A percentile compares a stretch with the other conserved stretches of the same genome.
These are phyloP conservation scores for Barbarea vulgaris DNA, from an alignment of 345 rosid genomes.

Conservation along the genomic window DNA sequence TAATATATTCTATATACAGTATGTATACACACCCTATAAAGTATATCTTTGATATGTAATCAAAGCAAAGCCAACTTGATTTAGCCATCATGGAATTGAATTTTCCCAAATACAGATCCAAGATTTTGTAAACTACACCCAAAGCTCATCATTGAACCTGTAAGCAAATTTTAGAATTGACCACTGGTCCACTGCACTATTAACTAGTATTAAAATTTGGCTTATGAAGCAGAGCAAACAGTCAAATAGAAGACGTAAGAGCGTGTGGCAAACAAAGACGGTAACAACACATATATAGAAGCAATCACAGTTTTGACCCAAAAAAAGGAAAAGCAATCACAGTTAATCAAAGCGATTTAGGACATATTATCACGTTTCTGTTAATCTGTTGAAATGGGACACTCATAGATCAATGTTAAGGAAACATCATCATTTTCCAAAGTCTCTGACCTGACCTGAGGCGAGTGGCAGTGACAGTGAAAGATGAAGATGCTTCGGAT, in stretches of 20 bases:
- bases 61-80: slow-evolving; percentile 20
- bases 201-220: not conserved
- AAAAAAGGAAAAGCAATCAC: not conserved
- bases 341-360: not conserved
- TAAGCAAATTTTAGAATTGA: not conserved
- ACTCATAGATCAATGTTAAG: not conserved
- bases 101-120: slow-evolving; percentile 21
- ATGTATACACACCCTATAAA: not conserved
- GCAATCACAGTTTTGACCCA: not conserved
- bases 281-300: not conserved
- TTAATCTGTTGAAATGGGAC: not conserved
- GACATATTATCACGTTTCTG: not conserved
- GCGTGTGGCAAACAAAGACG: not conserved
- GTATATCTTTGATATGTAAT: not conserved
- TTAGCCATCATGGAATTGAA: not conserved
- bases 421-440: not conserved
- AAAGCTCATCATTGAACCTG: slow-evolving; percentile 6
- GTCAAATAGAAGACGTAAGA: not conserved
- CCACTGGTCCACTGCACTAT: not conserved
- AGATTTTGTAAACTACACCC: slow-evolving; percentile 15
- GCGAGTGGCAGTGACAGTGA: not conserved
- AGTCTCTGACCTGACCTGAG: slow-evolving; percentile 6
- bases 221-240: not conserved
- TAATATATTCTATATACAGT: not conserved
- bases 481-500: slow-evolving; percentile 17